Evolutionary conservation across 257 asterid species (phyloP).

Genomic region (Solanum etuberosum): DNA sequence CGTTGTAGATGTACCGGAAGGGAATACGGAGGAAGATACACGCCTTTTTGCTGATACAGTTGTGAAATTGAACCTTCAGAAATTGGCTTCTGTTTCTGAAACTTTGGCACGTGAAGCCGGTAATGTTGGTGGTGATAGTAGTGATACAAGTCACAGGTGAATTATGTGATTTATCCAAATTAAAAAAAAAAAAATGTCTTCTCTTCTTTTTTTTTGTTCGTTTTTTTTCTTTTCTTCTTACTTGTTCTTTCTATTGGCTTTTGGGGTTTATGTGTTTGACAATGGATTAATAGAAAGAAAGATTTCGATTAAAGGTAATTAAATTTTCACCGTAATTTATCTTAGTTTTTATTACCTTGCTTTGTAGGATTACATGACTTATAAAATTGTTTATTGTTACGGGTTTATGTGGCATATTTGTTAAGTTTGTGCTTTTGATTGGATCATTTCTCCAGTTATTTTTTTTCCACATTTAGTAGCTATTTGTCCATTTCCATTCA

Average conservation of each 20-base stretch:
- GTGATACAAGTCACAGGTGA: not conserved
- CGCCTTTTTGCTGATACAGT: slow-evolving; percentile 82
- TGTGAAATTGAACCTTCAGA: slow-evolving; percentile 69
- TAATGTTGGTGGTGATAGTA: not conserved
- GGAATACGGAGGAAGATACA: slow-evolving; percentile 85
- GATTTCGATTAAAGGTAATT: not conserved
- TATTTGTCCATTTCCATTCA: not conserved
- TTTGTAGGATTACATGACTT: not conserved
- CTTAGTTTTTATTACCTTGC: too few relatives aligned
- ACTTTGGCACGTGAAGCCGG: not conserved
- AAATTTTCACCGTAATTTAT: too few relatives aligned
- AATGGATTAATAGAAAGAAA: not conserved
- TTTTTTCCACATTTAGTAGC: not conserved
- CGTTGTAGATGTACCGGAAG: slow-evolving; percentile 82
- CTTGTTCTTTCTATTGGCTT: not conserved
- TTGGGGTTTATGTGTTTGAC: not conserved
- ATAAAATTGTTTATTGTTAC: not conserved
- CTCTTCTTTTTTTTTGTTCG: not conserved
- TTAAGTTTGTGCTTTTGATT: not conserved
- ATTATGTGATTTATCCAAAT: not conserved
- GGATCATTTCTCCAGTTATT: not conserved
- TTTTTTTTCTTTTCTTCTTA: too few relatives aligned
- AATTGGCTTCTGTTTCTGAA: slow-evolving; percentile 54
- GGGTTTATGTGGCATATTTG: not conserved
- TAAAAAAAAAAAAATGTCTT: not conserved